Conservation (phyloP, 202 grass and related monocot species). For the Setaria viridis region DNA sequence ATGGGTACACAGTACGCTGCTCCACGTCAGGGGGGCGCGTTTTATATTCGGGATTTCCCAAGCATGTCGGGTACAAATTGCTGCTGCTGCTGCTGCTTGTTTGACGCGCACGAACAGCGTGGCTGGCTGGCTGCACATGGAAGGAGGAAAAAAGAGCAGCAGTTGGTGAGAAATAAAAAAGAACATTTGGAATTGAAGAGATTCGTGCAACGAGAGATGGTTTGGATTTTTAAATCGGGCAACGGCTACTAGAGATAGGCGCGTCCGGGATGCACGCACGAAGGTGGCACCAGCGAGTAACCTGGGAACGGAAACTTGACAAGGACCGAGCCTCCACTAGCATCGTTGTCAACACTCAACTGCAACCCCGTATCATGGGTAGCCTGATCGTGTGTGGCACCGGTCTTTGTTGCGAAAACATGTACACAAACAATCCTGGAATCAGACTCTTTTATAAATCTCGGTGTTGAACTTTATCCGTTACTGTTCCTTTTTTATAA, state of each 20-base stretch:
- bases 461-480: too few relatives aligned
- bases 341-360: slow-evolving; percentile 24
- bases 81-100: not conserved
- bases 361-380: slow-evolving; percentile 6
- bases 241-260: not conserved
- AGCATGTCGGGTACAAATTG: slow-evolving; percentile 23
- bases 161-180: not conserved
- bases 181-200: too few relatives aligned
- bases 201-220: not conserved
- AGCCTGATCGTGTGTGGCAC: slow-evolving; percentile 26
- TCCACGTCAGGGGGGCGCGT: slow-evolving; percentile 1
- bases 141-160: not conserved
- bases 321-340: not conserved
- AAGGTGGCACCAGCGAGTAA: not conserved
- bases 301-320: slow-evolving; percentile 26
- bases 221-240: not conserved
- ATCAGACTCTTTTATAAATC: too few relatives aligned
- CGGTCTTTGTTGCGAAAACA: not conserved
- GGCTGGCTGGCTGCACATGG: slow-evolving; percentile 23
- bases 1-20: not conserved
- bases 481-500: too few relatives aligned
- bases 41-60: not conserved
- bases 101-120: not conserved
- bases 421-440: not conserved
- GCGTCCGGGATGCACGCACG: not conserved